Evolutionary conservation across 257 asterid species (phyloP).

Genomic region (Jacaranda mimosifolia): DNA sequence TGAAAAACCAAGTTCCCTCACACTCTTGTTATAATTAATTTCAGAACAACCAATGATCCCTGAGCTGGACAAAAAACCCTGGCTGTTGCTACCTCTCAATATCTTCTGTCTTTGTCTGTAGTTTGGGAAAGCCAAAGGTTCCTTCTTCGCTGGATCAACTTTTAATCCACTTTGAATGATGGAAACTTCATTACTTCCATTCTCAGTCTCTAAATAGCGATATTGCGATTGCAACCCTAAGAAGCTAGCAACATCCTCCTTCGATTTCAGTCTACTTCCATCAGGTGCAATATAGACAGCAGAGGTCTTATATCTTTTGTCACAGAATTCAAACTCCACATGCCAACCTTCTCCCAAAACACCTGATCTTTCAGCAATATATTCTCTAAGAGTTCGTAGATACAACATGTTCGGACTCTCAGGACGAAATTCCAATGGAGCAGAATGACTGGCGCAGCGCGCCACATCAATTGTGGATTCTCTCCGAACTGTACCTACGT

Average conservation of each 20-base stretch:
- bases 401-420: constrained; percentile 59
- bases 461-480: constrained; percentile 45
- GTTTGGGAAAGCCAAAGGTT: constrained; percentile 46
- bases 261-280: constrained; percentile 72
- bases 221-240: constrained; percentile 60
- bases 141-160: constrained; percentile 52
- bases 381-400: constrained; percentile 71
- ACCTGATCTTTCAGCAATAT: constrained; percentile 74
- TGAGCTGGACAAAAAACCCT: constrained; percentile 42
- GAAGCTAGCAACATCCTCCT: constrained; percentile 79
- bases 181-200: constrained; percentile 46
- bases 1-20: constrained; percentile 23
- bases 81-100: constrained; percentile 43
- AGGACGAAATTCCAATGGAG: constrained; percentile 42
- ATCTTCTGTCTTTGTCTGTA: constrained; percentile 52
- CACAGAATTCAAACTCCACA: constrained; percentile 74
- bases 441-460: constrained; percentile 40
- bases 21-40: constrained; percentile 27
- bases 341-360: constrained; percentile 81
- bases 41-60: constrained; percentile 37
- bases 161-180: constrained; percentile 42
- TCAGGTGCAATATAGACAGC: constrained; percentile 76
- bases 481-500: constrained; percentile 37
- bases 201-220: constrained; percentile 49
- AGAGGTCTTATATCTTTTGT: constrained; percentile 57